A percentile compares a stretch with the other conserved stretches of the same genome.
Evolutionary conservation across 768 basidiomycete genomes (phyloP).

Genomic region (Pulveroboletus sp.): DNA sequence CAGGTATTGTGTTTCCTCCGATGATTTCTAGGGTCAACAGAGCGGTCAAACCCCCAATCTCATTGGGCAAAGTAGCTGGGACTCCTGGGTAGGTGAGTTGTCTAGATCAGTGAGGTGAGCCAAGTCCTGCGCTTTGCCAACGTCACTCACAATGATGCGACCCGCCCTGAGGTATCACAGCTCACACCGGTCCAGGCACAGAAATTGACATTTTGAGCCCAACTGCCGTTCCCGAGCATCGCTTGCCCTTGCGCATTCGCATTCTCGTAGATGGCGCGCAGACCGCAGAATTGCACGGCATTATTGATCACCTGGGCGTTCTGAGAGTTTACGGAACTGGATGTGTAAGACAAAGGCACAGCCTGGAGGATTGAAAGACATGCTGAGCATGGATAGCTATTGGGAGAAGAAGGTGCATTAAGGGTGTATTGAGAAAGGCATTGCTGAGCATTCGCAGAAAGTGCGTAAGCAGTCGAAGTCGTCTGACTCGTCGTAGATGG

Average conservation of each 20-base stretch:
- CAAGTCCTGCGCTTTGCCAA: neutral
- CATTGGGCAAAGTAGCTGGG: slow-evolving; percentile 39
- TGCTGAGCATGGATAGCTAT: slow-evolving; percentile 42
- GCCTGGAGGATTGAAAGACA: slow-evolving; percentile 39
- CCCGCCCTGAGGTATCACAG: slow-evolving; percentile 38
- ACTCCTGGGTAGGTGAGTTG: slow-evolving; percentile 43
- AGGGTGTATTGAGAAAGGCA: slow-evolving; percentile 44
- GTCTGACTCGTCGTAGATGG: slow-evolving; percentile 14
- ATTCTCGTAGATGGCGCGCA: slow-evolving; percentile 40
- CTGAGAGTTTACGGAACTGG: slow-evolving; percentile 28
- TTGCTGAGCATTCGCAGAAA: slow-evolving; percentile 39
- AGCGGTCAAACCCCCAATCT: slow-evolving; percentile 37
- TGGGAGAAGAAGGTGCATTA: slow-evolving; percentile 40
- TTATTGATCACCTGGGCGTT: slow-evolving; percentile 31
- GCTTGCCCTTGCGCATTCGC: slow-evolving; percentile 35
- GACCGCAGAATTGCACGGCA: slow-evolving; percentile 45
- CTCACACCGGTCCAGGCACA: slow-evolving; percentile 45
- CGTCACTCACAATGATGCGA: slow-evolving; percentile 38
- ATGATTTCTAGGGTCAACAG: slow-evolving; percentile 37
- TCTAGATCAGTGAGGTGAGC: slow-evolving; percentile 15
- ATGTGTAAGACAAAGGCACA: slow-evolving; percentile 33
- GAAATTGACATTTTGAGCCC: slow-evolving; percentile 42
- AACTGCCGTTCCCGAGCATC: slow-evolving; percentile 37
- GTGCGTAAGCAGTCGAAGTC: slow-evolving; percentile 22
- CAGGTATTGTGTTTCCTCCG: slow-evolving; percentile 40